A percentile compares a stretch with the other conserved stretches of the same genome.
Evolutionary conservation across 345 rosid species (phyloP).

Genomic region (Euphorbia tirucalli): DNA sequence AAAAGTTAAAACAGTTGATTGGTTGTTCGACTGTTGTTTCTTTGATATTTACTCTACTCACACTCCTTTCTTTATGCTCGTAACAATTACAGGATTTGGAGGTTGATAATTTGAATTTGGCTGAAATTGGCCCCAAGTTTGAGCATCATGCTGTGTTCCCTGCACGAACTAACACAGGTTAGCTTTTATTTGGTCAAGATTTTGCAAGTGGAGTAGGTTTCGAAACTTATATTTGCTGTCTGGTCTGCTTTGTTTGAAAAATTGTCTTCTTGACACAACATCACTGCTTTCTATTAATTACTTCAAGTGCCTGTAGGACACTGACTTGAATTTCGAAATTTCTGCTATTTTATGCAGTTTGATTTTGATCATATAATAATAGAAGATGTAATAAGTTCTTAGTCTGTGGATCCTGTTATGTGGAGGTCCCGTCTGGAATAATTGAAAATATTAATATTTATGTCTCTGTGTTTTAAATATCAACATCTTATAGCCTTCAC

Average conservation of each 20-base stretch:
- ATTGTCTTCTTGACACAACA: background rate
- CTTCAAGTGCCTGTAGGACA: background rate
- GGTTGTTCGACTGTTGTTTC: background rate
- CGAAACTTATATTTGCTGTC: background rate
- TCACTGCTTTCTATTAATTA: background rate
- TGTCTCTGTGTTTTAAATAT: background rate
- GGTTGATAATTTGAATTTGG: slow-evolving; percentile 81
- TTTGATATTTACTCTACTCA: slow-evolving; percentile 7
- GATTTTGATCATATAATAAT: background rate
- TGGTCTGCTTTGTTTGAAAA: background rate
- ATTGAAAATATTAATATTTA: background rate
- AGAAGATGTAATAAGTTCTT: background rate
- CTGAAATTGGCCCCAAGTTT: slow-evolving; percentile 83
- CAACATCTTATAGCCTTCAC: background rate
- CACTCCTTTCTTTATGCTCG: slow-evolving; percentile 6
- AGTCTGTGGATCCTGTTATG: background rate
- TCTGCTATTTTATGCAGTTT: background rate
- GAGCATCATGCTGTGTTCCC: slow-evolving; percentile 90
- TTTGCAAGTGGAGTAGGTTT: background rate
- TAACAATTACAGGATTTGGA: slow-evolving; percentile 47
- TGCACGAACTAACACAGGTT: slow-evolving; percentile 93
- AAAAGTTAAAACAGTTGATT: slow-evolving; percentile 2
- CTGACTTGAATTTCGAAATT: slow-evolving; percentile 1
- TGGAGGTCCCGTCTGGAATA: background rate
- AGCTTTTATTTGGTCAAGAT: slow-evolving; percentile 16